These are phyloP conservation scores for Saitozyma sp. DNA, from an alignment of 768 basidiomycete species.

Conservation along the genomic window DNA sequence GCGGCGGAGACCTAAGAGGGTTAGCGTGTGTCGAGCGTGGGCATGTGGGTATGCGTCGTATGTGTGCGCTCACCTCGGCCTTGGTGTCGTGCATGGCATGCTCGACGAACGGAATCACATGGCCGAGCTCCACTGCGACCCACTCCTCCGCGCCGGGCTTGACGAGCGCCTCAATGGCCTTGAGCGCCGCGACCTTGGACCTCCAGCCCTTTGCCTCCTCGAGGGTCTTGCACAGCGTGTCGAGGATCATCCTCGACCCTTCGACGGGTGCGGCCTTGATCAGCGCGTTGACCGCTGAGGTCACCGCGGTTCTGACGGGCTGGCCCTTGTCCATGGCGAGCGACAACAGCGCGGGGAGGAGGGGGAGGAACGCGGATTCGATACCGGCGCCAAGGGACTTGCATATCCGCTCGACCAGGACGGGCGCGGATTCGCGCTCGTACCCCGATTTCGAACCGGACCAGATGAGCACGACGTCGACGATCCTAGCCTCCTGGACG, in stretches of 20 bases:
- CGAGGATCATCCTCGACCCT: conserved; percentile 66
- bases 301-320: conserved; percentile 79
- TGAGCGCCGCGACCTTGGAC: conserved; percentile 87
- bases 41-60: neutral
- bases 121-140: conserved; percentile 79
- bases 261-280: conserved; percentile 82
- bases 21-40: neutral
- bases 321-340: conserved; percentile 92
- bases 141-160: conserved; percentile 58
- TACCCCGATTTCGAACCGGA: conserved; percentile 38
- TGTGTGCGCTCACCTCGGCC: conserved; percentile 65
- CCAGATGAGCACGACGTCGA: conserved; percentile 47
- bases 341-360: conserved; percentile 68
- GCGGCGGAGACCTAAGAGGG: conserved; percentile 70
- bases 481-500: conserved; percentile 37
- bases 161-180: conserved; percentile 76
- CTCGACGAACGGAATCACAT: conserved; percentile 81
- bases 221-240: conserved; percentile 61
- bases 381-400: conserved; percentile 58
- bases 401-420: conserved; percentile 51
- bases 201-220: conserved; percentile 84
- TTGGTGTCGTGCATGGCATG: conserved; percentile 96
- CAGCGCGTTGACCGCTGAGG: conserved; percentile 76
- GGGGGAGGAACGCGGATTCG: conserved; percentile 73
- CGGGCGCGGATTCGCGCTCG: conserved; percentile 51